A percentile compares a stretch with the other conserved stretches of the same genome.
Evolutionary conservation across 1,139 yeast genomes (phyloP).

Genomic region (Diutina pseudorugosa): DNA sequence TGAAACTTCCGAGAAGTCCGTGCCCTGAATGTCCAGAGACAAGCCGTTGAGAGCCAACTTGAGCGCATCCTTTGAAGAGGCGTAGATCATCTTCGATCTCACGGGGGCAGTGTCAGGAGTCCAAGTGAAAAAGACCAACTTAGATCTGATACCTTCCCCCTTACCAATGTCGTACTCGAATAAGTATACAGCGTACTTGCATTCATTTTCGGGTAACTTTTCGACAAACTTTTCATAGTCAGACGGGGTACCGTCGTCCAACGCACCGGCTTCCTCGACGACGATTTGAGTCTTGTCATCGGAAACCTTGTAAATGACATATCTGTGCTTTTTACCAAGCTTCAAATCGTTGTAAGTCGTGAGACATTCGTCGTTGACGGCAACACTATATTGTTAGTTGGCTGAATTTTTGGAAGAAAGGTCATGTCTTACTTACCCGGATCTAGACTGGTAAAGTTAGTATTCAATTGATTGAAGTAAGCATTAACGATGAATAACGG

Average conservation of each 20-base stretch:
- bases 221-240: slow-evolving; percentile 79
- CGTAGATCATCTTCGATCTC: slow-evolving; percentile 94
- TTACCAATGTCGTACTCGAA: slow-evolving; percentile 84
- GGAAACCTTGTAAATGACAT: slow-evolving; percentile 67
- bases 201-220: slow-evolving; percentile 88
- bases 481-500: not conserved
- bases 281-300: slow-evolving; percentile 82
- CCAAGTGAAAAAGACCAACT: slow-evolving; percentile 92
- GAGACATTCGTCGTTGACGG: slow-evolving; percentile 91
- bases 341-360: slow-evolving; percentile 90
- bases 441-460: slow-evolving; percentile 2
- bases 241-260: slow-evolving; percentile 35
- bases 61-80: slow-evolving; percentile 93
- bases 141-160: slow-evolving; percentile 93
- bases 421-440: not conserved
- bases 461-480: not conserved
- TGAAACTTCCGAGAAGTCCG: slow-evolving; percentile 94
- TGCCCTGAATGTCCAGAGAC: slow-evolving; percentile 90
- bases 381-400: slow-evolving; percentile 47
- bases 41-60: slow-evolving; percentile 96
- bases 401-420: not conserved
- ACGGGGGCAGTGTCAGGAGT: slow-evolving; percentile 96
- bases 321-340: slow-evolving; percentile 85
- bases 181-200: slow-evolving; percentile 94
- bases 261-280: slow-evolving; percentile 55